Conservation (phyloP, 305 asterid species). For the Withania somnifera region DNA sequence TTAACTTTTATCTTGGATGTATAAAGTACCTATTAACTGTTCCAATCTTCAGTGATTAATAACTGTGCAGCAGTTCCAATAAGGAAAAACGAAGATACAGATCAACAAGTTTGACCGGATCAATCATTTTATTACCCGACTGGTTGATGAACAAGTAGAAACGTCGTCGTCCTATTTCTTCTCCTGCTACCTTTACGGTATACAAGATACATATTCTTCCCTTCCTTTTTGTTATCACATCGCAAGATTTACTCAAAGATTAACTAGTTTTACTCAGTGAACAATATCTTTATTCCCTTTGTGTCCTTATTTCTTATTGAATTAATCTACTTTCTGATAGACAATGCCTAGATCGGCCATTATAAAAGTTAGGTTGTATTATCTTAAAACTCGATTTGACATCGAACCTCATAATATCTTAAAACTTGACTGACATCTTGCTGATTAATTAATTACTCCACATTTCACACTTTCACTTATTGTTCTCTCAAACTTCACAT, state of each 20-base stretch:
- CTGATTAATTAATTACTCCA: no score
- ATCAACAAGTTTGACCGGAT: constrained; percentile 28
- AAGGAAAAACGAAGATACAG: constrained; percentile 15
- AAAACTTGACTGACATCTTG: no score
- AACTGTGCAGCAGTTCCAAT: constrained; percentile 17
- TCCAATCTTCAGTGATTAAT: not conserved
- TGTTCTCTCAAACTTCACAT: not conserved
- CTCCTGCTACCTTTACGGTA: not conserved
- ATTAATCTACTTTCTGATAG: not conserved
- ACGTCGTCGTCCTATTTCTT: not conserved
- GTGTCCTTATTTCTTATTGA: not conserved
- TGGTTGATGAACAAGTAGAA: not conserved
- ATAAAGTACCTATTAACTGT: not conserved
- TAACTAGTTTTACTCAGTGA: not conserved
- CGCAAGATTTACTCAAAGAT: not conserved
- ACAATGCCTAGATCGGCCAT: no score
- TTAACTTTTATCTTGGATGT: no score
- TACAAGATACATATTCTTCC: not conserved
- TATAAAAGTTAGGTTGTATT: no score
- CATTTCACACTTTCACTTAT: no score
- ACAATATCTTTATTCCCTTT: not conserved
- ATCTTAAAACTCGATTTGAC: no score
- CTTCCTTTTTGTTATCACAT: not conserved
- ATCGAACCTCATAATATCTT: no score
- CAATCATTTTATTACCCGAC: not conserved